These are phyloP conservation scores for Escallonia herrerae DNA, from an alignment of 129 eudicot species.

Conservation along the genomic window DNA sequence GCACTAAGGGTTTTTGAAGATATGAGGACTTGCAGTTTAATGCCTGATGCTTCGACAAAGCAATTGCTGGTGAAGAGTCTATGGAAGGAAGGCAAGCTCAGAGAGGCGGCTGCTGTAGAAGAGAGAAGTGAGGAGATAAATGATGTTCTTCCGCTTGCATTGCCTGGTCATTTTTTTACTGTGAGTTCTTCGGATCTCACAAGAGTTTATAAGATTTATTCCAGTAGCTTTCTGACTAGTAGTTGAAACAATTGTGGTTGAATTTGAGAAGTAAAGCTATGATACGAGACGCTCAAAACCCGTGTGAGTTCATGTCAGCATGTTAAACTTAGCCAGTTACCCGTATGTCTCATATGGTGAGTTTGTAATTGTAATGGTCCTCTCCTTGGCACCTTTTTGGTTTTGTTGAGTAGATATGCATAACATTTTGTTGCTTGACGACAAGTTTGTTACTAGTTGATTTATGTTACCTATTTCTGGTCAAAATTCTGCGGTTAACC, in stretches of 20 bases:
- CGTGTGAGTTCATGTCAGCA: constrained; percentile 3
- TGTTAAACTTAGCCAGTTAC: neutral
- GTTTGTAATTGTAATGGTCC: neutral
- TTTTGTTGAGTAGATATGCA: neutral
- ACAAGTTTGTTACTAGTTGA: neutral
- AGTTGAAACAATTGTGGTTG: constrained; percentile 6
- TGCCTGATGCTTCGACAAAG: constrained; percentile 58
- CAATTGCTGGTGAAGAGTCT: constrained; percentile 71
- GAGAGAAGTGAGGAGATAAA: constrained; percentile 38
- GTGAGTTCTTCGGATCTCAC: constrained; percentile 45
- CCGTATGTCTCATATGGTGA: neutral
- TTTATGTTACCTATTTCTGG: neutral
- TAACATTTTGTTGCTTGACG: neutral
- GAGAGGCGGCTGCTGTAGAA: constrained; percentile 86
- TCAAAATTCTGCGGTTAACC: neutral
- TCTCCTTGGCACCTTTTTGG: neutral
- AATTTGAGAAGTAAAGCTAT: constrained; percentile 12
- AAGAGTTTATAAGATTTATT: constrained; percentile 39
- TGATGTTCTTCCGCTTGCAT: constrained; percentile 33
- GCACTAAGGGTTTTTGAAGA: constrained; percentile 73
- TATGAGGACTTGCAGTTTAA: constrained; percentile 49
- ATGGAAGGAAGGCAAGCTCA: constrained; percentile 77
- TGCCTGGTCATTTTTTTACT: constrained; percentile 45
- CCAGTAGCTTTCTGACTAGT: constrained; percentile 19
- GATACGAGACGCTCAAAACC: neutral